These are phyloP conservation scores for Ceriops tagal DNA, from an alignment of 345 rosid genomes.

Conservation along the genomic window DNA sequence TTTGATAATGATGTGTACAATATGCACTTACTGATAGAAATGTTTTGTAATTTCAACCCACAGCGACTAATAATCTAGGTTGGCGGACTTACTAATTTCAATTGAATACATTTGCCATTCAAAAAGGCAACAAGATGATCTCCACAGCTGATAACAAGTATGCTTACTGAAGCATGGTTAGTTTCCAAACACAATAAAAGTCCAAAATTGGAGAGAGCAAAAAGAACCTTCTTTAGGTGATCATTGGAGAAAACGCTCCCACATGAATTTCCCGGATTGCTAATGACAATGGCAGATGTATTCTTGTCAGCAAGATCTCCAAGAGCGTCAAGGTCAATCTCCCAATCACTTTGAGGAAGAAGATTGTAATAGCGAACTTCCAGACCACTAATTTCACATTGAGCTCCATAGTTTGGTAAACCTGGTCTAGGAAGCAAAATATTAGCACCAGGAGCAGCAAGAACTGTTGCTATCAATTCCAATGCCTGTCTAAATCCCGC, in stretches of 20 bases:
- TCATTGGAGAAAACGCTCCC: slow-evolving; percentile 42
- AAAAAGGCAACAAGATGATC: too few relatives aligned
- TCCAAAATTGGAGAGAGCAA: not conserved
- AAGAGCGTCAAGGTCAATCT: slow-evolving; percentile 51
- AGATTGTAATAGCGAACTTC: slow-evolving; percentile 55
- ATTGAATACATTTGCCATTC: too few relatives aligned
- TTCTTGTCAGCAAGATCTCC: slow-evolving; percentile 56
- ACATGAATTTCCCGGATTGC: slow-evolving; percentile 50
- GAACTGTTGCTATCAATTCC: slow-evolving; percentile 34
- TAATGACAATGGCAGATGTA: slow-evolving; percentile 50
- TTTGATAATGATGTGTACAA: too few relatives aligned
- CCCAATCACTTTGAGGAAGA: slow-evolving; percentile 58
- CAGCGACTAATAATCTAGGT: too few relatives aligned
- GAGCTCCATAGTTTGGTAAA: slow-evolving; percentile 44
- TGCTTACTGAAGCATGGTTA: too few relatives aligned
- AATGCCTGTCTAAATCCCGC: slow-evolving; percentile 56
- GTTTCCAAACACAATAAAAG: too few relatives aligned
- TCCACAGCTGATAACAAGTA: too few relatives aligned
- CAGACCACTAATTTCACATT: slow-evolving; percentile 24
- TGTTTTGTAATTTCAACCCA: too few relatives aligned
- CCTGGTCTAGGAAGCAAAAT: slow-evolving; percentile 44
- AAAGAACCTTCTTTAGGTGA: slow-evolving; percentile 40
- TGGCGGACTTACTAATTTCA: too few relatives aligned
- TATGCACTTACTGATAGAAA: too few relatives aligned
- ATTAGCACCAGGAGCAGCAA: slow-evolving; percentile 53